Evolutionary conservation across 1,139 yeast species (phyloP).

Genomic region (Taiozyma onychis): DNA sequence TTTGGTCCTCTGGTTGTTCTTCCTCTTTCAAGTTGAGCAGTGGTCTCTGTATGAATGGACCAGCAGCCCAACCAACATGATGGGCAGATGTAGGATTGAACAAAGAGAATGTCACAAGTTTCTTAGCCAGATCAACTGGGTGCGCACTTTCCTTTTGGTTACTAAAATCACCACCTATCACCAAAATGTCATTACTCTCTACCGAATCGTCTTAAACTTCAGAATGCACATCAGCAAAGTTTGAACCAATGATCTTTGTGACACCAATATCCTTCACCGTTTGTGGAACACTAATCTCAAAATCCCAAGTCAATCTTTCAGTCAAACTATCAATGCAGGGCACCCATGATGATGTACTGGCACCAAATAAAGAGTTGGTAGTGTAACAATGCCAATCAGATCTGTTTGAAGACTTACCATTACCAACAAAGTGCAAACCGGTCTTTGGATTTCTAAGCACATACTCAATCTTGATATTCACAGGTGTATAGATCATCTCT

Average conservation of each 20-base stretch:
- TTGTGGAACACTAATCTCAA: slow-evolving; percentile 77
- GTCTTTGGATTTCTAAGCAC: slow-evolving; percentile 58
- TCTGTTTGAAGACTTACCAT: slow-evolving; percentile 31
- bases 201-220: slow-evolving; percentile 35
- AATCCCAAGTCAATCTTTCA: slow-evolving; percentile 90
- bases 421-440: slow-evolving; percentile 75
- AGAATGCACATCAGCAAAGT: slow-evolving; percentile 22
- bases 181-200: slow-evolving; percentile 45
- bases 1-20: slow-evolving; percentile 37
- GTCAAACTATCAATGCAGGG: slow-evolving; percentile 90
- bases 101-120: slow-evolving; percentile 72
- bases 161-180: slow-evolving; percentile 71
- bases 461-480: slow-evolving; percentile 67
- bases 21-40: slow-evolving; percentile 31
- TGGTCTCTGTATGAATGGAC: slow-evolving; percentile 66
- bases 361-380: slow-evolving; percentile 67
- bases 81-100: slow-evolving; percentile 89
- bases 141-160: slow-evolving; percentile 48
- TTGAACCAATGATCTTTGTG: slow-evolving; percentile 36
- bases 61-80: slow-evolving; percentile 95
- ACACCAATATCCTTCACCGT: slow-evolving; percentile 68
- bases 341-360: slow-evolving; percentile 91
- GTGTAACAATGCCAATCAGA: slow-evolving; percentile 83
- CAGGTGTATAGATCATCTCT: slow-evolving; percentile 58
- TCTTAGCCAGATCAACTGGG: slow-evolving; percentile 62